A percentile compares a stretch with the other conserved stretches of the same genome.
Evolutionary conservation across 495 filamentous ascomycete genomes (phyloP).

Genomic region (Podospora australis): DNA sequence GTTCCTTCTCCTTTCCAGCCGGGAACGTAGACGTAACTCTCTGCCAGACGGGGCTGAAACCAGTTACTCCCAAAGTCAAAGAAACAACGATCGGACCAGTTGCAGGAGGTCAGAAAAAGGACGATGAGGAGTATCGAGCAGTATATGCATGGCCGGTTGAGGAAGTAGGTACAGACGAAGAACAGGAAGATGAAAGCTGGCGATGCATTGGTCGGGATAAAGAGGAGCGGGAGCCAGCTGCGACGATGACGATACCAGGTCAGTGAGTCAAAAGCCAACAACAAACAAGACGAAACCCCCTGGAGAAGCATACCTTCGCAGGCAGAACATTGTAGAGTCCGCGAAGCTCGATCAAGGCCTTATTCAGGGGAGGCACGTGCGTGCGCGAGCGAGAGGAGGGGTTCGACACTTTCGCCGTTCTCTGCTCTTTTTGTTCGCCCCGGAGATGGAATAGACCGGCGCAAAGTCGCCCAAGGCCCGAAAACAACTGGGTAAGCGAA

Average conservation of each 20-base stretch:
- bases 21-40: conserved; percentile 14
- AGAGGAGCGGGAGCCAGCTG: conserved; percentile 68
- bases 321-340: conserved; percentile 94
- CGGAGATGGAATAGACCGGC: no score
- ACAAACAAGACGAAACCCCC: neutral
- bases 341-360: no score
- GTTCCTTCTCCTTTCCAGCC: conserved; percentile 14
- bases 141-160: conserved; percentile 85
- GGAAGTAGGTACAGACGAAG: conserved; percentile 81
- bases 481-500: no score
- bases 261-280: neutral
- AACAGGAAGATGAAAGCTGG: conserved; percentile 85
- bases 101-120: conserved; percentile 81
- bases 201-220: conserved; percentile 71
- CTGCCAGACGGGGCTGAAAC: conserved; percentile 59
- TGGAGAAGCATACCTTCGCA: conserved; percentile 56
- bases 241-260: neutral
- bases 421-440: no score
- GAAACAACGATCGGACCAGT: conserved; percentile 87
- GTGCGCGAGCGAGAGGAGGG: no score
- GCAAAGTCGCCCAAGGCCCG: no score
- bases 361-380: no score
- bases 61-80: conserved; percentile 78
- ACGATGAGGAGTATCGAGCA: conserved; percentile 84
- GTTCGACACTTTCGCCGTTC: no score